Evolutionary conservation across 2,329 filamentous ascomycete genomes (phyloP), one percentile per base, ranked within the genome.

Genomic region (Clarireedia monteithiana): DNA sequence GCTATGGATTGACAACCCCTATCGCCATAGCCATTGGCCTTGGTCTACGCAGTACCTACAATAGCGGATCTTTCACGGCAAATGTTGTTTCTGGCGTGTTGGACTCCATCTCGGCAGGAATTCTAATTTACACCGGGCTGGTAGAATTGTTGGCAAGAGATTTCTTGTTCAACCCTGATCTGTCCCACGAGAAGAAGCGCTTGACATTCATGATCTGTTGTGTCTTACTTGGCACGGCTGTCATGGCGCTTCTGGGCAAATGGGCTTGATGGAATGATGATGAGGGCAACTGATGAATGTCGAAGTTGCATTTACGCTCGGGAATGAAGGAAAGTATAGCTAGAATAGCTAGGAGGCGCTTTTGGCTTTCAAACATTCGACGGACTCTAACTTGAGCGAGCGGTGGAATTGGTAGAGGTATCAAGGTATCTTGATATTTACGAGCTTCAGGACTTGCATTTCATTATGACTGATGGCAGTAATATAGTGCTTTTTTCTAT

Each of bases 1-100:
- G 34, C 1, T 81, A 80, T 59, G 77, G 76, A 0, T 60, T 81
- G 9, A 77, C 78, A 0, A 81, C 78, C 0, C 78, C 78, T 0
- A 71, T 81, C 51, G 68, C 77, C 3, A 77, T 79, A 34, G 75
- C 75, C 6, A 71, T 75, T 48, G 78, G 78, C 0, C 63, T 81
- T 0, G 77, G 76, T 3, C 52, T 79, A 34, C 70, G 72, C 4
- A 72, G 68, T 2, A 73, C 73, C 1, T 77, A 68, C 44, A 63
- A 75, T 58, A 65, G 71, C 0, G 71, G 67, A 1, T 72, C 70
- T 0, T 73, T 68, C 53, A 74, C 69, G 1, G 72, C 75, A 4
- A 71, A 71, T 36, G 68, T 76, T 3, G 70, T 78, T 1, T 72
- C 70, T 5, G 76, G 76, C 14, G 69, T 78, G 3, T 61, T 79